Conservation (phyloP, 1,139 yeast species). For the Yamadazyma friedrichii region DNA sequence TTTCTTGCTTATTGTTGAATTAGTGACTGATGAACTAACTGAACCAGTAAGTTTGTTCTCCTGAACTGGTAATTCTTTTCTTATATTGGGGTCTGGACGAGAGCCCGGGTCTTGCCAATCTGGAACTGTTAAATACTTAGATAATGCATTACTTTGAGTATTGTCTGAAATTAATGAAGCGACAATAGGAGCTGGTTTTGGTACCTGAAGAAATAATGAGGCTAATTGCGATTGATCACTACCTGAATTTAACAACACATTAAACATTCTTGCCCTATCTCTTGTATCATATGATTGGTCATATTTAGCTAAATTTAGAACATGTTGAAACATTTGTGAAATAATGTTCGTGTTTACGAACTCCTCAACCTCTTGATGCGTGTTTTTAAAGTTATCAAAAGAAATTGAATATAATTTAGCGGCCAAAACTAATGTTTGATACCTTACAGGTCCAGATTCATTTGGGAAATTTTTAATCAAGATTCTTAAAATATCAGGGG, state of each 20-base stretch:
- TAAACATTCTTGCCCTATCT: conserved; percentile 78
- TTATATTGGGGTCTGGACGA: conserved; percentile 36
- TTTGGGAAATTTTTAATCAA: conserved; percentile 54
- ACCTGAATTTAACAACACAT: conserved; percentile 44
- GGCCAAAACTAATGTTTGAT: conserved; percentile 70
- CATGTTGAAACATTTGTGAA: conserved; percentile 59
- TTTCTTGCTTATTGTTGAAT: conserved; percentile 16
- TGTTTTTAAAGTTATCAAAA: conserved; percentile 21
- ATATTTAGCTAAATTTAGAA: conserved; percentile 65
- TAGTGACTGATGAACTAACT: conserved; percentile 13
- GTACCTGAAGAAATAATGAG: conserved; percentile 74
- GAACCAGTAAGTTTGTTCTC: conserved; percentile 22
- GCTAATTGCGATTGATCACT: conserved; percentile 55
- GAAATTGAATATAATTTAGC: conserved; percentile 68
- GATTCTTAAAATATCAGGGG: conserved; percentile 74
- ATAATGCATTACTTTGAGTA: conserved; percentile 19
- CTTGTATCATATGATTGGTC: conserved; percentile 79
- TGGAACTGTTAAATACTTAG: conserved; percentile 25
- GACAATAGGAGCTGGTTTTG: conserved; percentile 61
- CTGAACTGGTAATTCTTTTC: conserved; percentile 31
- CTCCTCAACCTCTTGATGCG: conserved; percentile 22
- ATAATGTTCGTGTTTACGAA: conserved; percentile 26
- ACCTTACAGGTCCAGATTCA: conserved; percentile 62
- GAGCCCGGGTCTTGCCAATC: conserved; percentile 35
- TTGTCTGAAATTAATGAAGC: conserved; percentile 9